These are phyloP conservation scores for Phlegmacium glaucopus DNA, from an alignment of 768 basidiomycete genomes.

Conservation along the genomic window DNA sequence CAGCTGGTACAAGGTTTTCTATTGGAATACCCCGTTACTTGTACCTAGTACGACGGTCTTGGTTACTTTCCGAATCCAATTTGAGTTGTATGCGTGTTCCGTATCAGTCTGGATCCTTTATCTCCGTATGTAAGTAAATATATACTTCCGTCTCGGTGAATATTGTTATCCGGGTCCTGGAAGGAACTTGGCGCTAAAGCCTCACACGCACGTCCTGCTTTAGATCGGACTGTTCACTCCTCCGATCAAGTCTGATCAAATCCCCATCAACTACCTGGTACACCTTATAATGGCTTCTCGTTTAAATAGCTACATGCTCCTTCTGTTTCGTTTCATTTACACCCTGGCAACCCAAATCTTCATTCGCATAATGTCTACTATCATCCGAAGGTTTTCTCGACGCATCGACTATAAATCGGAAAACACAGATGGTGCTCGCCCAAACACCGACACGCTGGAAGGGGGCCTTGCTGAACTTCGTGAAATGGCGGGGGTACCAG, in stretches of 20 bases:
- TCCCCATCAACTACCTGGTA: no score
- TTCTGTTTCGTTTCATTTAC: not conserved
- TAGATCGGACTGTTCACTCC: not conserved
- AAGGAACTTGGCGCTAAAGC: no score
- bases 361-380: conserved; percentile 16
- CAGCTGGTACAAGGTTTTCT: not conserved
- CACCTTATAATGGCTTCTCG: not conserved
- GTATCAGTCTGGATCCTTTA: no score
- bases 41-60: no score
- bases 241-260: no score
- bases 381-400: conserved; percentile 20
- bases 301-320: not conserved
- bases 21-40: not conserved
- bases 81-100: no score
- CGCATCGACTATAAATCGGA: conserved; percentile 20
- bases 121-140: no score
- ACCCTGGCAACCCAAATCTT: conserved; percentile 5
- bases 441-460: conserved; percentile 18
- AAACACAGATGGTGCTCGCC: conserved; percentile 32
- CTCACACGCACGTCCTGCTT: no score
- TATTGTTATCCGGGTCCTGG: no score
- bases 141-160: no score
- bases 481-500: conserved; percentile 25
- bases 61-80: no score
- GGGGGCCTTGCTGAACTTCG: conserved; percentile 24